Evolutionary conservation across 306 rosid genomes (phyloP).

Genomic region (Sophora flavescens): DNA sequence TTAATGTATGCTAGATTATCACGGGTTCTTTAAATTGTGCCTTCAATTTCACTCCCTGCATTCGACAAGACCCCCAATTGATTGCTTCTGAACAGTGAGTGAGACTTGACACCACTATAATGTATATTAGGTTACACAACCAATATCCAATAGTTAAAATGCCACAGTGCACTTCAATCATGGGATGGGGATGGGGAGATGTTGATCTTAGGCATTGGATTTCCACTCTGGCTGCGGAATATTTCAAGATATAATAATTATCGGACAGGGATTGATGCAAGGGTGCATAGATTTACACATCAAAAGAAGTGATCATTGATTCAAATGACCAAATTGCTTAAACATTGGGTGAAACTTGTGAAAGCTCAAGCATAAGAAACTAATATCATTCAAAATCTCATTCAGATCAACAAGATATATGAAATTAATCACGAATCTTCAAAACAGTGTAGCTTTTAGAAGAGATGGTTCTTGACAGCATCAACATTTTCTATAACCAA

Average conservation of each 20-base stretch:
- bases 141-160: constrained; percentile 25
- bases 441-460: neutral
- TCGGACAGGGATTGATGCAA: constrained; percentile 24
- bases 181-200: neutral
- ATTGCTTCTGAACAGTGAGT: constrained; percentile 27
- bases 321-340: neutral
- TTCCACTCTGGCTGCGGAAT: neutral
- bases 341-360: neutral
- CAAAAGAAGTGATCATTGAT: neutral
- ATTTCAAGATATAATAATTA: neutral
- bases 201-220: neutral
- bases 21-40: constrained; percentile 49
- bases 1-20: constrained; percentile 45
- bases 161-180: constrained; percentile 24
- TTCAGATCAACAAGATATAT: neutral
- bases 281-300: neutral
- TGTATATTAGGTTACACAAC: constrained; percentile 12
- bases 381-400: neutral
- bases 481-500: neutral
- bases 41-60: constrained; percentile 34
- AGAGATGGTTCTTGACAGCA: neutral
- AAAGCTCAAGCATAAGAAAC: constrained; percentile 21
- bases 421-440: neutral
- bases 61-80: constrained; percentile 25
- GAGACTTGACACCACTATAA: constrained; percentile 22